phyloP scores from a whole-genome alignment of 2,329 filamentous ascomycete genomes.

The Acrodontium crateriforme region DNA sequence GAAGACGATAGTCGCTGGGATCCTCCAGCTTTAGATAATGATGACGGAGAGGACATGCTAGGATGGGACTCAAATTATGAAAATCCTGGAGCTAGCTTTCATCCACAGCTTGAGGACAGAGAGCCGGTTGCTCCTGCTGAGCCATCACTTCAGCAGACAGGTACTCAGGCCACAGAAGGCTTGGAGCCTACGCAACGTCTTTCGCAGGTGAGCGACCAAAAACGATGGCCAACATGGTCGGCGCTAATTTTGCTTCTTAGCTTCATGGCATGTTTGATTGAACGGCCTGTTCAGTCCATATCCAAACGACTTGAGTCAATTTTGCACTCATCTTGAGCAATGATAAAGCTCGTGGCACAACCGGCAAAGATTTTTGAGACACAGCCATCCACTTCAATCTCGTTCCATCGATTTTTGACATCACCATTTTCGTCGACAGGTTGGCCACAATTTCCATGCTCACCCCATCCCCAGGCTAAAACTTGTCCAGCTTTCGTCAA shows the following conservation, averaged over 20 bases:
- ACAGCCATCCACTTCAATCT: constrained; percentile 41
- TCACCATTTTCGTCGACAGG: constrained; percentile 46
- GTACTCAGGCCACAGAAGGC: constrained; percentile 20
- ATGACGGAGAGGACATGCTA: constrained; percentile 51
- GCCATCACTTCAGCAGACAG: no score
- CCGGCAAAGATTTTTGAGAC: constrained; percentile 62
- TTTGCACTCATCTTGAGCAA: constrained; percentile 22
- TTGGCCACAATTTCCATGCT: constrained; percentile 90
- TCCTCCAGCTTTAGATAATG: constrained; percentile 50
- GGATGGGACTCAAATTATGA: constrained; percentile 61
- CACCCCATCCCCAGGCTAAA: constrained; percentile 88
- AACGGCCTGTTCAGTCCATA: constrained; percentile 4
- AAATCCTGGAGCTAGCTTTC: constrained; percentile 35
- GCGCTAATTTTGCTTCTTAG: constrained; percentile 16
- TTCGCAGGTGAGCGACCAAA: constrained; percentile 44
- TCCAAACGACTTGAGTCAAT: constrained; percentile 1
- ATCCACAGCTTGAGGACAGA: constrained; percentile 33
- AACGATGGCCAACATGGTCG: no score
- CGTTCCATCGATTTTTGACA: constrained; percentile 56
- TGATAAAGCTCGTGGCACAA: constrained; percentile 79
- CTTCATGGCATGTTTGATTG: constrained; percentile 27
- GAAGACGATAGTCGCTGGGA: constrained; percentile 63
- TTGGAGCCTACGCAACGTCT: constrained; percentile 62
- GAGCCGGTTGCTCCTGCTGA: no score
- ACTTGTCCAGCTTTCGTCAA: constrained; percentile 51